Evolutionary conservation across 257 asterid species (phyloP).

Genomic region (Salvia splendens): DNA sequence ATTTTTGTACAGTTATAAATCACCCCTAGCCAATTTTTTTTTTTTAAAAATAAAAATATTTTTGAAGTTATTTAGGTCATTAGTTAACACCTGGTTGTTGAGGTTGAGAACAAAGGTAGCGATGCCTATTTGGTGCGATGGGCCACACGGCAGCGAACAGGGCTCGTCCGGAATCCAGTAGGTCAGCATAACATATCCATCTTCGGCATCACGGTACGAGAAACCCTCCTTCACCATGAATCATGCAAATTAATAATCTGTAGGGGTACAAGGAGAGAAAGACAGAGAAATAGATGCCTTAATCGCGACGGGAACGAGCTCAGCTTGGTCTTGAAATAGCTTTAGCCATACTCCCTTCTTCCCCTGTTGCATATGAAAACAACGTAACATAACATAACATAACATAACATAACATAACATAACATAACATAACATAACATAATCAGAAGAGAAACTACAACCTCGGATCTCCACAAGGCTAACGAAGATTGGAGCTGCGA

Average conservation of each 20-base stretch:
- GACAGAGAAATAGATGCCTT: neutral
- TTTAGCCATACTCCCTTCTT: constrained; percentile 48
- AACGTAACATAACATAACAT: too few relatives aligned
- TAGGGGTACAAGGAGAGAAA: too few relatives aligned
- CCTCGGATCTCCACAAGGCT: constrained; percentile 42
- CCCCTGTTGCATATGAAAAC: constrained; percentile 15
- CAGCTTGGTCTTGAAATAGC: constrained; percentile 39
- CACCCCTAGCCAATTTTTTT: too few relatives aligned
- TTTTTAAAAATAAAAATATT: too few relatives aligned
- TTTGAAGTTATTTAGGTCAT: too few relatives aligned
- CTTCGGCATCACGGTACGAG: constrained; percentile 41
- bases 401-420: too few relatives aligned
- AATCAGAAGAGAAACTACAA: neutral
- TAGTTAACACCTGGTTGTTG: constrained; percentile 26
- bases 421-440: too few relatives aligned
- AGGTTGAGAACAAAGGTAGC: constrained; percentile 44
- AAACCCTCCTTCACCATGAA: constrained; percentile 32
- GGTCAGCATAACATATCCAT: constrained; percentile 44
- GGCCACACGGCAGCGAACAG: constrained; percentile 36
- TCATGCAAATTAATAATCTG: too few relatives aligned
- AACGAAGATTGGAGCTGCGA: constrained; percentile 38
- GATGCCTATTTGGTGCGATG: constrained; percentile 48
- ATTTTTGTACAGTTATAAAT: too few relatives aligned
- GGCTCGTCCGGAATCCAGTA: constrained; percentile 47
- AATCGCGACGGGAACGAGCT: constrained; percentile 46